Conservation (phyloP, 495 filamentous ascomycete genomes). For the Penicillium goetzii region DNA sequence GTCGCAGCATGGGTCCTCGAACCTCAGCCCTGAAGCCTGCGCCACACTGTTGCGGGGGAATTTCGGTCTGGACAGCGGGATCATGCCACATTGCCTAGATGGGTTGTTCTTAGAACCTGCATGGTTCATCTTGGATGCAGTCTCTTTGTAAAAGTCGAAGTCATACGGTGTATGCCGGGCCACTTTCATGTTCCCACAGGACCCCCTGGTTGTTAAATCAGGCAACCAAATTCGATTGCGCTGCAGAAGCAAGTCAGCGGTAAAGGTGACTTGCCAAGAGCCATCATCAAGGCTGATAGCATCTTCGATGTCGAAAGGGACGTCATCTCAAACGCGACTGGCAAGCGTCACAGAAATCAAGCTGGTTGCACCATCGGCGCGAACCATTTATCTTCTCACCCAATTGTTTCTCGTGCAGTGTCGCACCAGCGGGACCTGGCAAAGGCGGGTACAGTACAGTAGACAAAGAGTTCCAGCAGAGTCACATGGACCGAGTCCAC, state of each 20-base stretch:
- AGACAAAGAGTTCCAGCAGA: background rate
- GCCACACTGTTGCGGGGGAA: slow-evolving; percentile 13
- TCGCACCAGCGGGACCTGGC: slow-evolving; percentile 14
- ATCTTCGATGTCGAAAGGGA: slow-evolving; percentile 10
- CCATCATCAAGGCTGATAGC: background rate
- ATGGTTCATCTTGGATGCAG: background rate
- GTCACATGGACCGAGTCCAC: background rate
- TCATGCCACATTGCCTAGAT: slow-evolving; percentile 15
- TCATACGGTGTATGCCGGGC: slow-evolving; percentile 8
- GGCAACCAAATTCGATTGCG: slow-evolving; percentile 3
- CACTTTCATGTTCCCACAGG: background rate
- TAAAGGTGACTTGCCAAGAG: background rate
- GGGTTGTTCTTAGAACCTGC: background rate
- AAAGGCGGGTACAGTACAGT: slow-evolving; percentile 1
- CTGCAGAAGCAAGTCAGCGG: background rate
- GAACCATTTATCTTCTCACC: slow-evolving; percentile 9
- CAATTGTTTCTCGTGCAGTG: slow-evolving; percentile 9
- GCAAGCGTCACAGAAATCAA: background rate
- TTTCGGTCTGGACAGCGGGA: slow-evolving; percentile 5
- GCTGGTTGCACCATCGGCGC: slow-evolving; percentile 19
- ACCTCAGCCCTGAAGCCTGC: slow-evolving; percentile 18
- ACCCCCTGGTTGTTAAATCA: background rate
- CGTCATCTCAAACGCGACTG: slow-evolving; percentile 15
- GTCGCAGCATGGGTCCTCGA: slow-evolving; percentile 5
- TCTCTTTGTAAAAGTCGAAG: background rate